Percentiles rank a stretch among this genome's conserved stretches.
Evolutionary conservation across 2,329 filamentous ascomycete species (phyloP).

Genomic region (Colletotrichum godetiae): DNA sequence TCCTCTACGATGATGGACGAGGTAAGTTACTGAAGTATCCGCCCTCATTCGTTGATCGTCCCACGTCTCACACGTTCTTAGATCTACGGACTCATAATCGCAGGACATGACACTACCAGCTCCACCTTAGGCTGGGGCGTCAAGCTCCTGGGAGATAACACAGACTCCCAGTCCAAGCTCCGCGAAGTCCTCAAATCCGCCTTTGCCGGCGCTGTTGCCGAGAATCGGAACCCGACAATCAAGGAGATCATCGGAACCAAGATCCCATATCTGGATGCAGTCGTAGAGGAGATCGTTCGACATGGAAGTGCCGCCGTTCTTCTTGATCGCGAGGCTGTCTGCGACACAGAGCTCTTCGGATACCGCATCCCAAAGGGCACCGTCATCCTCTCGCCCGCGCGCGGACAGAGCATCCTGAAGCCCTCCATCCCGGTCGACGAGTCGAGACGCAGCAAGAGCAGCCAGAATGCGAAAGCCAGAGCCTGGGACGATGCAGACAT

Average conservation of each 20-base stretch:
- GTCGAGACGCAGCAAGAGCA: slow-evolving; percentile 26
- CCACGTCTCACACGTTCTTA: not conserved
- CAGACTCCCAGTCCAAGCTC: slow-evolving; percentile 37
- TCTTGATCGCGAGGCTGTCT: slow-evolving; percentile 38
- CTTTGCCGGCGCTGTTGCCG: slow-evolving; percentile 31
- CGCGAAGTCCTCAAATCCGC: slow-evolving; percentile 37
- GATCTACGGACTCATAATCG: slow-evolving; percentile 9
- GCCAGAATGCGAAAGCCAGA: not conserved
- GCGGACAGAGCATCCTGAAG: slow-evolving; percentile 43
- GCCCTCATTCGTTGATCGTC: no score
- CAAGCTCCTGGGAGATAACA: slow-evolving; percentile 39
- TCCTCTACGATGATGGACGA: not conserved
- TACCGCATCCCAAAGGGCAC: slow-evolving; percentile 47
- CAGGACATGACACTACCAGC: slow-evolving; percentile 17
- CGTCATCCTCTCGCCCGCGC: slow-evolving; percentile 41
- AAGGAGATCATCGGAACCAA: slow-evolving; percentile 39
- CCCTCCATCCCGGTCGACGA: slow-evolving; percentile 43
- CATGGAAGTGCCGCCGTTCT: slow-evolving; percentile 35
- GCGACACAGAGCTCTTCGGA: slow-evolving; percentile 47
- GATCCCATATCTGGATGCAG: slow-evolving; percentile 46
- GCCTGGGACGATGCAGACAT: slow-evolving; percentile 28
- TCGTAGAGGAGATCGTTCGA: slow-evolving; percentile 46
- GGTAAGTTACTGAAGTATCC: not conserved
- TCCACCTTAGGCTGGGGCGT: slow-evolving; percentile 30
- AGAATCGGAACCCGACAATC: slow-evolving; percentile 39